phyloP scores from a whole-genome alignment of 495 filamentous ascomycete genomes.

The Tirmania nivea region DNA sequence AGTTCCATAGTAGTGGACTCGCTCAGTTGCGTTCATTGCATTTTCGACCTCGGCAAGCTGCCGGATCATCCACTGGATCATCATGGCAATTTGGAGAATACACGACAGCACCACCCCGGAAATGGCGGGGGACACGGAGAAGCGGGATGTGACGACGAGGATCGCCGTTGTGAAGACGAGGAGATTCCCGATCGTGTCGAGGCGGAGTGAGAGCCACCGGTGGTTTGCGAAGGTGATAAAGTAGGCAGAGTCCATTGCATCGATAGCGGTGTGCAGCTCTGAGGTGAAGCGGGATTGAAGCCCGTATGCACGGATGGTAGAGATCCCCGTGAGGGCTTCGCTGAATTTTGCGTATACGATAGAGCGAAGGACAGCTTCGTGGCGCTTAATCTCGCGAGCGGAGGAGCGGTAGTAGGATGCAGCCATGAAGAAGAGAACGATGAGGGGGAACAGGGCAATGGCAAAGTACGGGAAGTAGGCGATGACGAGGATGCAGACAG shows the following conservation, averaged over 20 bases:
- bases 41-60: conserved; percentile 95
- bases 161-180: conserved; percentile 67
- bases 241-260: conserved; percentile 83
- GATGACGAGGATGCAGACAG: conserved; percentile 73
- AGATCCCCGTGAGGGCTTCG: conserved; percentile 63
- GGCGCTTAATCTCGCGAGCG: conserved; percentile 80
- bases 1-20: conserved; percentile 78
- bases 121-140: conserved; percentile 63
- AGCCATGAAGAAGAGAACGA: conserved; percentile 59
- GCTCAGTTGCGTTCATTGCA: conserved; percentile 89
- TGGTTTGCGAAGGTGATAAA: conserved; percentile 89
- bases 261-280: conserved; percentile 49
- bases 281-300: conserved; percentile 47
- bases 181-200: conserved; percentile 62
- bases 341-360: conserved; percentile 75
- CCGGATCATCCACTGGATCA: conserved; percentile 85
- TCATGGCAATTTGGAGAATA: conserved; percentile 81
- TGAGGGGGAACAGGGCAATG: conserved; percentile 65
- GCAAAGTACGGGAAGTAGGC: conserved; percentile 86
- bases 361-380: conserved; percentile 74
- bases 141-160: conserved; percentile 83
- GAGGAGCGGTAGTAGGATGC: conserved; percentile 77
- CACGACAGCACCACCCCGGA: conserved; percentile 76
- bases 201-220: conserved; percentile 65
- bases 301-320: conserved; percentile 76